phyloP scores from a whole-genome alignment of 441 rosid species.

The Populus hybrid region DNA sequence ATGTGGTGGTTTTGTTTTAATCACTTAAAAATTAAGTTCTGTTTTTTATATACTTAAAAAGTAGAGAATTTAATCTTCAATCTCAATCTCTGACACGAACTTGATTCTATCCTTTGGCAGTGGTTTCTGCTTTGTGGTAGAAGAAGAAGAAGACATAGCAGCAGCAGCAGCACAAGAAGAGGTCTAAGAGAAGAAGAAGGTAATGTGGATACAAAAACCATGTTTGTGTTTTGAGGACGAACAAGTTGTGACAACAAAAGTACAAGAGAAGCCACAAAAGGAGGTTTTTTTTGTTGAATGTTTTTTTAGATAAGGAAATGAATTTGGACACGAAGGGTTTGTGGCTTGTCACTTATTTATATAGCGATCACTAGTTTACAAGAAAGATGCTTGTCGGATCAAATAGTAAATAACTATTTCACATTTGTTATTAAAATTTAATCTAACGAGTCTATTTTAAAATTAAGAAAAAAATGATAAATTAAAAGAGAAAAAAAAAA shows the following conservation, averaged over 20 bases:
- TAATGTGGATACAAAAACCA: neutral
- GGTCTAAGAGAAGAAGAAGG: neutral
- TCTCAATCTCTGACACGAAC: slow-evolving; percentile 1
- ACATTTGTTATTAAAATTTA: no score
- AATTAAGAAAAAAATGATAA: no score
- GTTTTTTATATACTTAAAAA: no score
- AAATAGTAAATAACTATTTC: no score
- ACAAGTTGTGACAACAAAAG: slow-evolving; percentile 4
- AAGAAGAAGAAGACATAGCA: neutral
- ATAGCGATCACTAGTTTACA: no score
- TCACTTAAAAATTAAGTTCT: no score
- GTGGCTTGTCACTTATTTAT: neutral
- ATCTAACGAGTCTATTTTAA: no score
- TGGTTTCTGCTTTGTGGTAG: neutral
- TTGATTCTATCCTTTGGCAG: neutral
- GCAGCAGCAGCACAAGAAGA: slow-evolving; percentile 4
- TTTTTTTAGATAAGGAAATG: no score
- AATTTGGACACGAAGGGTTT: neutral
- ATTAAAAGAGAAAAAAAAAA: no score
- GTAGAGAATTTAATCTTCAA: neutral
- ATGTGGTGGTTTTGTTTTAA: no score
- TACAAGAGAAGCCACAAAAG: slow-evolving; percentile 11
- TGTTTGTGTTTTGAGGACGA: slow-evolving; percentile 10
- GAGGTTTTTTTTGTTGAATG: neutral
- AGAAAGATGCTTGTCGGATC: no score